phyloP scores from a whole-genome alignment of 2,329 filamentous ascomycete species.

The Phaeophleospora eucalypticola region DNA sequence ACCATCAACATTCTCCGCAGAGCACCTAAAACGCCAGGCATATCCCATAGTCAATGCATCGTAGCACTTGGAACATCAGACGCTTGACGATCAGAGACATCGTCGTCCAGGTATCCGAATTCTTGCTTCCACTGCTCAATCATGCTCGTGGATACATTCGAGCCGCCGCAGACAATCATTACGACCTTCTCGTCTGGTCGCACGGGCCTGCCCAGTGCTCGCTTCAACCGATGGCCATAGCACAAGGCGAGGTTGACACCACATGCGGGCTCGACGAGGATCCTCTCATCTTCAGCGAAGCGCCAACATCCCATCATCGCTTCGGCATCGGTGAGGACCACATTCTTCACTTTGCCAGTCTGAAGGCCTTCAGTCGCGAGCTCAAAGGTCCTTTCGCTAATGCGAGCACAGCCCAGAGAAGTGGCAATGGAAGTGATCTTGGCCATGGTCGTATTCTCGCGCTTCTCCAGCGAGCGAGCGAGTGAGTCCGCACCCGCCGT shows the following conservation, averaged over 20 bases:
- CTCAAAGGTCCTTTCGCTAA: slow-evolving; percentile 64
- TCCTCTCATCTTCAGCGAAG: slow-evolving; percentile 75
- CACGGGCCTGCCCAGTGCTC: slow-evolving; percentile 54
- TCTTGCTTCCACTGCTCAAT: slow-evolving; percentile 46
- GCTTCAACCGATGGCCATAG: slow-evolving; percentile 61
- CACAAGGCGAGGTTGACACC: slow-evolving; percentile 73
- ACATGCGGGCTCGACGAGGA: slow-evolving; percentile 81
- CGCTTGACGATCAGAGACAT: background rate
- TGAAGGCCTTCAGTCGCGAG: slow-evolving; percentile 47
- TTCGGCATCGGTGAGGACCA: slow-evolving; percentile 69
- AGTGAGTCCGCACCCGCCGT: slow-evolving; percentile 71
- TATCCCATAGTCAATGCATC: no score
- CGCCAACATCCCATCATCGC: slow-evolving; percentile 72
- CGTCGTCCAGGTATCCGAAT: slow-evolving; percentile 24
- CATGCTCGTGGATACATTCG: slow-evolving; percentile 50
- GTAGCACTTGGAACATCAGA: no score
- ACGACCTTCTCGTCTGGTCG: slow-evolving; percentile 69
- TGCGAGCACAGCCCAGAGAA: slow-evolving; percentile 65
- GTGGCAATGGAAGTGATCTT: slow-evolving; percentile 73
- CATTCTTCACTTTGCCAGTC: slow-evolving; percentile 52
- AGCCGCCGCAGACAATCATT: slow-evolving; percentile 74
- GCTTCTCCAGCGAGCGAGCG: slow-evolving; percentile 54
- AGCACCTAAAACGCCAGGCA: no score
- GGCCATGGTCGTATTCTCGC: slow-evolving; percentile 55
- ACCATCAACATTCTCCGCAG: no score